These are phyloP conservation scores for Calonectria hawksworthii DNA, from an alignment of 2,329 filamentous ascomycete species.

Conservation along the genomic window DNA sequence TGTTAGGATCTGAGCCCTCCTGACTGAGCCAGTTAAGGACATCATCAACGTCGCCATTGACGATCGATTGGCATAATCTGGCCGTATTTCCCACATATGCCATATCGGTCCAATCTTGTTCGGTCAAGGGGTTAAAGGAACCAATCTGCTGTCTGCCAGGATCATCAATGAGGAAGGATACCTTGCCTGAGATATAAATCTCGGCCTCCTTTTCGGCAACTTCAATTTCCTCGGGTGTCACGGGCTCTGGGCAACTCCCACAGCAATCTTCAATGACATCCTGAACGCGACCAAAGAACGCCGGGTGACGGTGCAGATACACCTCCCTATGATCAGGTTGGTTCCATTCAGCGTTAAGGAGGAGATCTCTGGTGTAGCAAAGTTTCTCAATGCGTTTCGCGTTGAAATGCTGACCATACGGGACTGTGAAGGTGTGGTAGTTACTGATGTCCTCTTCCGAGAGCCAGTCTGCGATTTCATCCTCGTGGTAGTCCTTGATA, in stretches of 20 bases:
- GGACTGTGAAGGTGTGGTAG: conserved; percentile 83
- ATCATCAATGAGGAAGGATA: conserved; percentile 84
- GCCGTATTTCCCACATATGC: conserved; percentile 87
- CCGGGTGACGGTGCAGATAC: conserved; percentile 85
- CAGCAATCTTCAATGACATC: conserved; percentile 88
- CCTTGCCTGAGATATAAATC: conserved; percentile 80
- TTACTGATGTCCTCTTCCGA: conserved; percentile 82
- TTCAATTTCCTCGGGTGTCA: conserved; percentile 79
- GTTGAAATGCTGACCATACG: conserved; percentile 73
- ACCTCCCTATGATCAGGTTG: conserved; percentile 80
- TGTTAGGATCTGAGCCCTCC: conserved; percentile 78
- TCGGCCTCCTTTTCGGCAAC: conserved; percentile 80
- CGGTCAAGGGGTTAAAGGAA: conserved; percentile 84
- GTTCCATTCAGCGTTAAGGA: conserved; percentile 92
- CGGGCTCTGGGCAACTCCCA: conserved; percentile 79
- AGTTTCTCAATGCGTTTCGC: conserved; percentile 85
- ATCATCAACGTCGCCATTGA: conserved; percentile 78
- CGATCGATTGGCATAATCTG: conserved; percentile 83
- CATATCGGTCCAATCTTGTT: conserved; percentile 92
- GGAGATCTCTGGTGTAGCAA: conserved; percentile 83
- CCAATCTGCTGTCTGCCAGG: conserved; percentile 81
- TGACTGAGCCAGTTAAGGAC: conserved; percentile 79
- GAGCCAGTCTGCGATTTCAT: conserved; percentile 88
- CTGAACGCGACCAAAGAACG: conserved; percentile 83
- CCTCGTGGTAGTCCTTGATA: conserved; percentile 82